Conservation (phyloP, 2,329 filamentous ascomycete species). For the Beauveria medogensis region DNA sequence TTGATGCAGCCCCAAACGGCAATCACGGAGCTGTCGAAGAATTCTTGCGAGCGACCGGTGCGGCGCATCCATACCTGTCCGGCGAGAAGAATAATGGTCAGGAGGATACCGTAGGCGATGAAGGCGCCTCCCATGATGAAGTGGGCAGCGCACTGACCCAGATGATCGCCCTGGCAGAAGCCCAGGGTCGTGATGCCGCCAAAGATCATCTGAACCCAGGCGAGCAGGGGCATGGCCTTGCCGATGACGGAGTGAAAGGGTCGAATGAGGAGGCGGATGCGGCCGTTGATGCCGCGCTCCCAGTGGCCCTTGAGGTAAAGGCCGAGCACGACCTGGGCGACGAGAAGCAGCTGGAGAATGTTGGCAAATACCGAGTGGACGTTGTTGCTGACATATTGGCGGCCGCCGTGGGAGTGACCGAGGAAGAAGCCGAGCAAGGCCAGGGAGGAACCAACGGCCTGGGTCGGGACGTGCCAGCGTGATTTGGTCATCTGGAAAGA, state of each 20-base stretch:
- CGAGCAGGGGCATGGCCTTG: slow-evolving; percentile 75
- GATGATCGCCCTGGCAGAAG: slow-evolving; percentile 85
- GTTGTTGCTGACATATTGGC: slow-evolving; percentile 69
- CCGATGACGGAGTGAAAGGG: slow-evolving; percentile 72
- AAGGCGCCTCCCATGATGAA: slow-evolving; percentile 99
- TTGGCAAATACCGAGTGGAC: slow-evolving; percentile 76
- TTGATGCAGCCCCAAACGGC: slow-evolving; percentile 95
- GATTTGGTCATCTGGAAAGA: slow-evolving; percentile 67
- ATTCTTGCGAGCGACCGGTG: slow-evolving; percentile 85
- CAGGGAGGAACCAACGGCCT: slow-evolving; percentile 65
- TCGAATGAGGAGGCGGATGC: slow-evolving; percentile 65
- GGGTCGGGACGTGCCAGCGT: slow-evolving; percentile 88
- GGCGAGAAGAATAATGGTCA: slow-evolving; percentile 79
- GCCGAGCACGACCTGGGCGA: slow-evolving; percentile 70
- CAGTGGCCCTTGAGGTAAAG: slow-evolving; percentile 86
- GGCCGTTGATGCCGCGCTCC: slow-evolving; percentile 72
- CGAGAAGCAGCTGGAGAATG: slow-evolving; percentile 69
- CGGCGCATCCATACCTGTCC: slow-evolving; percentile 81
- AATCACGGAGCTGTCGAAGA: slow-evolving; percentile 88
- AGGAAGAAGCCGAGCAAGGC: slow-evolving; percentile 83
- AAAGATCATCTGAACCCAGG: slow-evolving; percentile 93
- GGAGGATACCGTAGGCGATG: slow-evolving; percentile 82
- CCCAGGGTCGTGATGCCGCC: slow-evolving; percentile 87
- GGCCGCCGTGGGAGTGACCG: slow-evolving; percentile 82
- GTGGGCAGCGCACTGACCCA: slow-evolving; percentile 88